Conservation (phyloP, 2,329 filamentous ascomycete genomes). For the Trichophyton rubrum region DNA sequence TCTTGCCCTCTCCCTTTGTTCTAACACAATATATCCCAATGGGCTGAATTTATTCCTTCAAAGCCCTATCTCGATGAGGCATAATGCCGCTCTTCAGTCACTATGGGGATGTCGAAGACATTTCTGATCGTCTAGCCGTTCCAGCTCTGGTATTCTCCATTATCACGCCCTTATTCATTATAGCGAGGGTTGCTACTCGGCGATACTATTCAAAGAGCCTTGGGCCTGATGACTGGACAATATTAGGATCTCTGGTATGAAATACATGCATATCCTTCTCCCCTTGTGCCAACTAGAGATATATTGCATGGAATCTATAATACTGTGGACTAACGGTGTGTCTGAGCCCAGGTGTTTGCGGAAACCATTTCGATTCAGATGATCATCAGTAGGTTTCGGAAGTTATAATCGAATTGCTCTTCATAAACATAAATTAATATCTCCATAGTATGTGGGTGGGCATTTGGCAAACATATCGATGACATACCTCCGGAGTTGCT, state of each 20-base stretch:
- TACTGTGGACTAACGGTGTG: not conserved
- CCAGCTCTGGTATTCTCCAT: conserved; percentile 16
- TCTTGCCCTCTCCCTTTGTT: not conserved
- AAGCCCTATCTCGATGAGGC: not conserved
- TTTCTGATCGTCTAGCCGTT: conserved; percentile 12
- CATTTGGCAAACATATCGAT: conserved; percentile 15
- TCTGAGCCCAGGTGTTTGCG: conserved; percentile 12
- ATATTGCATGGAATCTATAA: not conserved
- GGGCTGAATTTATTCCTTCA: not conserved
- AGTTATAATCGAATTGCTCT: not conserved
- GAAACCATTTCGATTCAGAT: conserved; percentile 16
- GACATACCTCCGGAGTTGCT: conserved; percentile 11
- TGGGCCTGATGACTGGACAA: conserved; percentile 13
- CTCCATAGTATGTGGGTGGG: conserved; percentile 13
- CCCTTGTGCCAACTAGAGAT: no score
- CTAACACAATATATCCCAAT: not conserved
- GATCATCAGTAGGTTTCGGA: conserved; percentile 12
- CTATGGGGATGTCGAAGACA: conserved; percentile 17
- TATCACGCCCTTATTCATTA: conserved; percentile 15
- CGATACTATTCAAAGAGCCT: conserved; percentile 12
- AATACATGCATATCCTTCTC: not conserved
- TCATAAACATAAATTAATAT: not conserved
- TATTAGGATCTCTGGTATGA: not conserved
- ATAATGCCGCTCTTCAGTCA: conserved; percentile 17
- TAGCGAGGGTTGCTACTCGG: conserved; percentile 13